Conservation (phyloP, 1,284 basidiomycete genomes). For the Tausonia pullulans region DNA sequence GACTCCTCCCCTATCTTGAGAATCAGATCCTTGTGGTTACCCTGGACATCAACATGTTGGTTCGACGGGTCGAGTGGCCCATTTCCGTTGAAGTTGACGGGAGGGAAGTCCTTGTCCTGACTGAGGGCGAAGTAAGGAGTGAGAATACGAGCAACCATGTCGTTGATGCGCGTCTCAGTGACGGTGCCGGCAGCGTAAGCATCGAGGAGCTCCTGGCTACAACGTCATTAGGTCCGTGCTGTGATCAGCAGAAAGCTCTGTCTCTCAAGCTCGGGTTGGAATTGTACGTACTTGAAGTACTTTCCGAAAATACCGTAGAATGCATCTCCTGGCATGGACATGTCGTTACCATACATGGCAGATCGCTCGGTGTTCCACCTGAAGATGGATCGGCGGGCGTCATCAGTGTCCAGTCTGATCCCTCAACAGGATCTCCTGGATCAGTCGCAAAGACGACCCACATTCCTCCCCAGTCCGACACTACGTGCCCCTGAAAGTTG, state of each 20-base stretch:
- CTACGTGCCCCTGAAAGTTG: slow-evolving; percentile 43
- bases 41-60: neutral
- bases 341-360: neutral
- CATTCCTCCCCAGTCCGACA: slow-evolving; percentile 27
- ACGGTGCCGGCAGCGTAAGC: slow-evolving; percentile 61
- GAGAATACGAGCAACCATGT: slow-evolving; percentile 41
- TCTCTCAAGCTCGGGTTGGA: no score
- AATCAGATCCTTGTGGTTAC: slow-evolving; percentile 10
- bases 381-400: no score
- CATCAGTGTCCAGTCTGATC: no score
- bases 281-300: no score
- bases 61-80: neutral
- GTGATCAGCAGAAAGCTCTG: no score
- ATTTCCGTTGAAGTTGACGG: slow-evolving; percentile 15
- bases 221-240: no score
- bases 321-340: slow-evolving; percentile 39
- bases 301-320: slow-evolving; percentile 37
- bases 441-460: no score
- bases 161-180: slow-evolving; percentile 43
- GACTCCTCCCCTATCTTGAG: slow-evolving; percentile 9
- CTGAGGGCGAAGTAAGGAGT: slow-evolving; percentile 50
- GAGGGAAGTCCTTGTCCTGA: slow-evolving; percentile 51
- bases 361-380: neutral
- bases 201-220: slow-evolving; percentile 43
- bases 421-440: no score